phyloP scores from a whole-genome alignment of 1,284 basidiomycete species.

The Pisolithus thermaeus region DNA sequence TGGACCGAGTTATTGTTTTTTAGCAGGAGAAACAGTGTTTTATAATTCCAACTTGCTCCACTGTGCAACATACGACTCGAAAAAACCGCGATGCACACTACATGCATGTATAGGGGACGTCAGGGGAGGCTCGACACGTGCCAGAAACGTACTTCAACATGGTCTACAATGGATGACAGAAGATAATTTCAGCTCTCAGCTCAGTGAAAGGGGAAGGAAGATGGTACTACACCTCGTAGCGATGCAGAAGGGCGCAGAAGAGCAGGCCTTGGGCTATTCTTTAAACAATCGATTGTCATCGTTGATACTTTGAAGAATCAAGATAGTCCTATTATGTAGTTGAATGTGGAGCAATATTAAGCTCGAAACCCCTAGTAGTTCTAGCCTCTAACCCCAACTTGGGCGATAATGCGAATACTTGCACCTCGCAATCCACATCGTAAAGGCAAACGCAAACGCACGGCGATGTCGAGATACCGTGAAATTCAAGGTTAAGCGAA shows the following conservation, averaged over 20 bases:
- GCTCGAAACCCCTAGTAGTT: too few relatives aligned
- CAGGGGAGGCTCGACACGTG: conserved; percentile 58
- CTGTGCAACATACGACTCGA: conserved; percentile 59
- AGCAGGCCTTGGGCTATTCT: conserved; percentile 49
- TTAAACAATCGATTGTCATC: conserved; percentile 18
- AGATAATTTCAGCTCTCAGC: conserved; percentile 42
- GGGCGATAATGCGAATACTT: too few relatives aligned
- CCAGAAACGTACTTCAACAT: conserved; percentile 78
- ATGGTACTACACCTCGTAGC: conserved; percentile 61
- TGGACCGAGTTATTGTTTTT: background rate
- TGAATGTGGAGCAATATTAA: too few relatives aligned
- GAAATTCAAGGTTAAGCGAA: too few relatives aligned
- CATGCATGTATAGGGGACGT: conserved; percentile 70
- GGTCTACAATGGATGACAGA: conserved; percentile 71
- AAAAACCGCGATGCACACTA: conserved; percentile 57
- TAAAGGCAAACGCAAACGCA: too few relatives aligned
- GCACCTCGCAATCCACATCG: too few relatives aligned
- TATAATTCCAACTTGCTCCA: conserved; percentile 82
- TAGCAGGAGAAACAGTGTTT: conserved; percentile 72
- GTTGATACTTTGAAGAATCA: too few relatives aligned
- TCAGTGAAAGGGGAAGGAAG: conserved; percentile 41
- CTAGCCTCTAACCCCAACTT: too few relatives aligned
- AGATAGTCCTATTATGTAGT: too few relatives aligned
- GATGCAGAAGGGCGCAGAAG: conserved; percentile 46
- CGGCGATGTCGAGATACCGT: too few relatives aligned